Percentiles rank a stretch among this genome's conserved stretches.
These are phyloP conservation scores for Saksenaea vasiformis DNA, from an alignment of 371 early-diverging fungal genomes.

Conservation along the genomic window DNA sequence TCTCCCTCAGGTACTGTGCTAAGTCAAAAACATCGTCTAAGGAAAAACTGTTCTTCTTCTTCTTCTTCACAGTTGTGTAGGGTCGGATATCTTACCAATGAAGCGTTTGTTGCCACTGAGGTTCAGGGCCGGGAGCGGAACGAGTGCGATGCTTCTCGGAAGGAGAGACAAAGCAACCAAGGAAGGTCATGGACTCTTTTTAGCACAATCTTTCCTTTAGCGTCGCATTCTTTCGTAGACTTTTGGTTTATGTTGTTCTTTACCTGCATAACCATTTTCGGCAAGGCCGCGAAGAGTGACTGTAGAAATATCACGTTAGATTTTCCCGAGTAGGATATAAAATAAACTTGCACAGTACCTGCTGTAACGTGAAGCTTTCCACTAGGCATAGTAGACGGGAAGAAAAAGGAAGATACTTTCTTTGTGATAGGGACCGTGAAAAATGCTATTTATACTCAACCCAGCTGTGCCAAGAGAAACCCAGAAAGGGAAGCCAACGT, in stretches of 20 bases:
- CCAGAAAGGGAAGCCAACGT: background rate
- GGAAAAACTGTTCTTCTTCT: background rate
- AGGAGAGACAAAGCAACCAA: slow-evolving; percentile 39
- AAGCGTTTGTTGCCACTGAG: slow-evolving; percentile 37
- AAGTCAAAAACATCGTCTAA: background rate
- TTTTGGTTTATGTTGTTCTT: background rate
- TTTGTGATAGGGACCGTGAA: background rate
- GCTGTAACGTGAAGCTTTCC: slow-evolving; percentile 4
- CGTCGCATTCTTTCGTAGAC: no score
- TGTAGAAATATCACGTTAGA: background rate
- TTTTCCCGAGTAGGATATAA: background rate
- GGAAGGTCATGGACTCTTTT: slow-evolving; percentile 33
- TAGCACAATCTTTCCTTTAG: background rate
- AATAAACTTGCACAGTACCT: background rate
- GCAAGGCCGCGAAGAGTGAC: background rate
- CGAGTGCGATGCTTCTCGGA: slow-evolving; percentile 45
- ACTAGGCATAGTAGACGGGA: background rate
- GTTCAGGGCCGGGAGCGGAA: slow-evolving; percentile 35
- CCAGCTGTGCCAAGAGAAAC: slow-evolving; percentile 1
- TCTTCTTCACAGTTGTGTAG: background rate
- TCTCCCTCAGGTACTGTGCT: slow-evolving; percentile 27
- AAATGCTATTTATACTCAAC: background rate
- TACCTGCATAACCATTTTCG: background rate
- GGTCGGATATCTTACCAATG: slow-evolving; percentile 19
- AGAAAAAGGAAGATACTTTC: background rate